Base-by-base conservation (phyloP, 345 rosid species). In the Carallia brachiata region DNA sequence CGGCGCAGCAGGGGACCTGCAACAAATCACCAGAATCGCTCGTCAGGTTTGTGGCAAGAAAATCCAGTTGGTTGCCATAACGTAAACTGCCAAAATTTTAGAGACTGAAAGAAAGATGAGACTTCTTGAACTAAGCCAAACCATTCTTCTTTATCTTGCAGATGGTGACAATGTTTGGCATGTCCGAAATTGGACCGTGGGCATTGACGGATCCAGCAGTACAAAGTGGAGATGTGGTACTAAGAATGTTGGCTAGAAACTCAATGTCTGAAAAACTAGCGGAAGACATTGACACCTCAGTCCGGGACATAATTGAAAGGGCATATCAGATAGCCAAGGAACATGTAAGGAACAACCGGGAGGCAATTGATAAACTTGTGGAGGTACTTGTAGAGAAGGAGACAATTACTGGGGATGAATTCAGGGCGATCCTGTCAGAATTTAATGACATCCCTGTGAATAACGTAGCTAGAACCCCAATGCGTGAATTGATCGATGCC, bases 161-260 rank as follows among this genome's bases (percentile, higher is more conserved):
- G 91, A 91, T 87, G 92, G 97, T 91, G 57, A 91, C 91, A 6
- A 87, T 63, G 81, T 87, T 78, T 70, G 95, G 95, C 28, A 89
- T 89, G 96, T 89, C 93, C 0, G 90, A 86, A 56, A 83, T 88
- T 15, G 96, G 97, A 16, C 96, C 91, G 0, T 85, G 91, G 97
- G 63, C 85, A 2, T 47, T 88, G 73, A 86, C 69, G 0, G 89
- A 89, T 34, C 90, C 91, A 18, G 64, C 86, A 52, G 79, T 40
- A 6, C 85, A 80, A 36, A 81, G 87, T 59, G 75, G 85, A 58
- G 90, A 89, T 52, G 76, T 85, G 0, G 89, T 91, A 16, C 60
- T 91, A 52, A 81, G 91, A 67, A 87, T 87, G 95, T 67, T 89
- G 0, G 87, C 90, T 3, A 87, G 87, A 70, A 88, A 83, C 67